Evolutionary conservation across 331 rosid genomes (phyloP).

Genomic region (Pyrus hybrid): DNA sequence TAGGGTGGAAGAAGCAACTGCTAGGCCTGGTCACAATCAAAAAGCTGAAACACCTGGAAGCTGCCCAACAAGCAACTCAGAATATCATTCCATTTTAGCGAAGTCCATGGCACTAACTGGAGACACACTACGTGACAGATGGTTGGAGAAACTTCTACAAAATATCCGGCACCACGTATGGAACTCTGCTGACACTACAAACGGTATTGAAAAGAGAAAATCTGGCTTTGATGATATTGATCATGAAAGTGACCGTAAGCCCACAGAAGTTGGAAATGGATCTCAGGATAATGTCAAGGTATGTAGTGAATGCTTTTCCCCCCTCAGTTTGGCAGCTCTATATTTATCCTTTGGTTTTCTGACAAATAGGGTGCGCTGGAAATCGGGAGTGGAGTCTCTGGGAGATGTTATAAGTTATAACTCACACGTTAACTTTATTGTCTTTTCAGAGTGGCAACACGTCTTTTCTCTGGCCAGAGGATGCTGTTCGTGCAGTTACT

Average conservation of each 20-base stretch:
- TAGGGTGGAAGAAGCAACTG: constrained; percentile 51
- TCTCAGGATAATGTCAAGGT: constrained; percentile 55
- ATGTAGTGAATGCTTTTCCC: background rate
- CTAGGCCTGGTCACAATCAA: constrained; percentile 38
- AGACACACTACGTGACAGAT: constrained; percentile 70
- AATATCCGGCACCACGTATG: constrained; percentile 46
- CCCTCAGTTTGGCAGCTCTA: background rate
- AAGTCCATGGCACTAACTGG: constrained; percentile 56
- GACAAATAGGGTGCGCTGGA: background rate
- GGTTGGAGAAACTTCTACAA: constrained; percentile 80
- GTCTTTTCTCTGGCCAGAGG: constrained; percentile 82
- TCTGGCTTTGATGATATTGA: constrained; percentile 28
- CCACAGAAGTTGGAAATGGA: constrained; percentile 25
- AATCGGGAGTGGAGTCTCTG: background rate
- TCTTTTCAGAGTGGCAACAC: constrained; percentile 39
- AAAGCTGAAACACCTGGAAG: constrained; percentile 79
- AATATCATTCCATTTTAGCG: constrained; percentile 43
- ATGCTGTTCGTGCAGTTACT: constrained; percentile 61
- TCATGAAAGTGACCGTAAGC: constrained; percentile 22
- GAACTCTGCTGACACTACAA: constrained; percentile 27
- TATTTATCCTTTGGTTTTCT: background rate
- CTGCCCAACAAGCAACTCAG: constrained; percentile 37
- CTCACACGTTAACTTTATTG: background rate
- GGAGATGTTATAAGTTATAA: constrained; percentile 6
- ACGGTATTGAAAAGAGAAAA: constrained; percentile 40